Conservation (phyloP, 2,329 filamentous ascomycete genomes). For the Penicillium janthinellum region DNA sequence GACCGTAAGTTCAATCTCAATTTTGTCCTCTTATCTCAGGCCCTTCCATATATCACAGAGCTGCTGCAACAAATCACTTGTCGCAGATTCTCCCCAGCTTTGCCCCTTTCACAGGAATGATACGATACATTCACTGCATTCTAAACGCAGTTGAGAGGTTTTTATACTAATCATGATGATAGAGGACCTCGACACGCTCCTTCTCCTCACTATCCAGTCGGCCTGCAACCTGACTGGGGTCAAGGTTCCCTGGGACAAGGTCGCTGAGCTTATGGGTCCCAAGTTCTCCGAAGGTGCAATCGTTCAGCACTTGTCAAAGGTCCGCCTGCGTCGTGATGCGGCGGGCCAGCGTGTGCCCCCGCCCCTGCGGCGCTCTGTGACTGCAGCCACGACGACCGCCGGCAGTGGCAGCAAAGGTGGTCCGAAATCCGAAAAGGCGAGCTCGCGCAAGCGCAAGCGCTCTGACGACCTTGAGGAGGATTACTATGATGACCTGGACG, state of each 20-base stretch:
- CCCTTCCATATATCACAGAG: background rate
- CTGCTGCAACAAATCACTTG: background rate
- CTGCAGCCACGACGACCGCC: background rate
- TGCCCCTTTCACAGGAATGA: too few relatives aligned
- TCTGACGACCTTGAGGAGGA: background rate
- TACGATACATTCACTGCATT: too few relatives aligned
- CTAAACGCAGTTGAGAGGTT: background rate
- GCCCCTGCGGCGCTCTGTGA: constrained; percentile 36
- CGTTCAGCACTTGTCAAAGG: constrained; percentile 50
- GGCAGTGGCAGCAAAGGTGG: background rate
- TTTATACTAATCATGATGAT: constrained; percentile 15
- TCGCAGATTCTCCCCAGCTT: background rate
- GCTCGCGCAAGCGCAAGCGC: background rate
- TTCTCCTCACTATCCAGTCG: constrained; percentile 47
- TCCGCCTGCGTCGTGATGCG: constrained; percentile 40
- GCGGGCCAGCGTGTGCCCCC: constrained; percentile 43
- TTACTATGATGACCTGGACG: background rate
- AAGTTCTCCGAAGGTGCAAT: constrained; percentile 49
- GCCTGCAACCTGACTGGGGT: constrained; percentile 41
- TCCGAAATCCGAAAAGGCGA: background rate
- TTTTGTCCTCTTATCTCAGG: background rate
- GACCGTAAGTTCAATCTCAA: constrained; percentile 36
- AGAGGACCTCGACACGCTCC: constrained; percentile 48
- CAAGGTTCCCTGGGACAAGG: constrained; percentile 47
- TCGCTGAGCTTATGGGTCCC: constrained; percentile 43